These are phyloP conservation scores for Leccinum longicurvipes DNA, from an alignment of 768 basidiomycete genomes.

Conservation along the genomic window DNA sequence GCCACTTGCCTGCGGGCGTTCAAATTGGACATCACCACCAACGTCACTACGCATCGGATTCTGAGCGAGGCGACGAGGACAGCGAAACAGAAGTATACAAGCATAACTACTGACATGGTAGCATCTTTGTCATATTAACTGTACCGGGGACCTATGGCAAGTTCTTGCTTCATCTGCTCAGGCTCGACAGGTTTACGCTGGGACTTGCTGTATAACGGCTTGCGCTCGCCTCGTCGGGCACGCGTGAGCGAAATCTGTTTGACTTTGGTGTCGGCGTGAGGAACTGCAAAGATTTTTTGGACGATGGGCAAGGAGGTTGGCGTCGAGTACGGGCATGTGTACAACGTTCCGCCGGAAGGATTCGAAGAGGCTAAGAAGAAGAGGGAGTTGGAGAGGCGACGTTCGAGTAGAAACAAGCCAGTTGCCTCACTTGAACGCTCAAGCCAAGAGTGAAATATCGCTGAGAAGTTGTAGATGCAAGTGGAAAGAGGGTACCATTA, in stretches of 20 bases:
- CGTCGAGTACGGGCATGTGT: slow-evolving; percentile 86
- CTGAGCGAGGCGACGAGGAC: slow-evolving; percentile 49
- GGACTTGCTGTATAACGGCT: slow-evolving; percentile 88
- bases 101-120: slow-evolving; percentile 45
- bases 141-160: slow-evolving; percentile 34
- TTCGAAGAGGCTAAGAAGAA: slow-evolving; percentile 70
- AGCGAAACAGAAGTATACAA: slow-evolving; percentile 33
- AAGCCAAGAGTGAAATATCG: neutral
- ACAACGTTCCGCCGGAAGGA: slow-evolving; percentile 86
- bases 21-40: slow-evolving; percentile 80
- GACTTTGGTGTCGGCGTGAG: slow-evolving; percentile 71
- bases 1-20: too few relatives aligned
- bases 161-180: slow-evolving; percentile 88
- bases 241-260: slow-evolving; percentile 86
- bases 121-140: slow-evolving; percentile 32
- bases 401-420: too few relatives aligned
- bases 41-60: slow-evolving; percentile 25
- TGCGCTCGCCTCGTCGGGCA: slow-evolving; percentile 49
- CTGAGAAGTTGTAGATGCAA: neutral
- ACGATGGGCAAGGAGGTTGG: slow-evolving; percentile 77
- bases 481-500: neutral
- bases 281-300: slow-evolving; percentile 97
- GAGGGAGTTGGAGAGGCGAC: slow-evolving; percentile 50
- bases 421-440: too few relatives aligned
- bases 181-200: slow-evolving; percentile 91